Base-by-base conservation (phyloP, 306 rosid species). In the Sindora glabra region DNA sequence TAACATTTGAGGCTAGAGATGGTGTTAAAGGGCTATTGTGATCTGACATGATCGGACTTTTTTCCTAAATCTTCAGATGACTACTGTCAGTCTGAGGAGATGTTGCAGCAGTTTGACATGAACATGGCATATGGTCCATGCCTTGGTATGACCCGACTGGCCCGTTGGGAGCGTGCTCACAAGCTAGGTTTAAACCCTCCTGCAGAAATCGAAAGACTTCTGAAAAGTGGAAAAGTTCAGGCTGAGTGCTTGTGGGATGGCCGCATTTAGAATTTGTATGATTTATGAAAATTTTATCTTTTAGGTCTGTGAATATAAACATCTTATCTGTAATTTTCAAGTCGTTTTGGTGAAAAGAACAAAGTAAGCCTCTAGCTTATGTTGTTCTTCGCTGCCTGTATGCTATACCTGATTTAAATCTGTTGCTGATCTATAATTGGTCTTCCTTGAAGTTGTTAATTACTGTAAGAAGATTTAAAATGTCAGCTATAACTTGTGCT, bases 101-200 rank as follows among this genome's bases (percentile, higher is more conserved):
- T 69, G 74, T 1, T 90, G 69, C 83, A 89, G 48, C 85, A 87
- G 50, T 90, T 90, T 37, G 97, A 90, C 73, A 29, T 90, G 81
- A 79, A 90, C 87, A 83, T 62, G 84, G 74, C 78, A 0, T 90
- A 77, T 12, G 97, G 97, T 6, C 97, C 97, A 1, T 90, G 96
- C 60, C 6, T 81, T 4, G 97, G 97, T 27, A 77, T 90, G 74
- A 69, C 78, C 26, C 76, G 97, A 64, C 60, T 73, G 8, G 78
- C 53, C 1, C 78, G 97, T 5, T 90, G 91, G 97, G 91, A 90
- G 65, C 87, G 96, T 8, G 97, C 97, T 5, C 61, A 48, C 44
- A 73, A 57, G 12, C 76, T 90, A 1, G 96, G 95, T 17, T 59
- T 89, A 67, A 75, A 85, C 58, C 96, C 96, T 50, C 94, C 96